Percentiles rank a stretch among this genome's conserved stretches.
Evolutionary conservation across 208 protist species (phyloP).

Genomic region (Trypanosoma caninum): DNA sequence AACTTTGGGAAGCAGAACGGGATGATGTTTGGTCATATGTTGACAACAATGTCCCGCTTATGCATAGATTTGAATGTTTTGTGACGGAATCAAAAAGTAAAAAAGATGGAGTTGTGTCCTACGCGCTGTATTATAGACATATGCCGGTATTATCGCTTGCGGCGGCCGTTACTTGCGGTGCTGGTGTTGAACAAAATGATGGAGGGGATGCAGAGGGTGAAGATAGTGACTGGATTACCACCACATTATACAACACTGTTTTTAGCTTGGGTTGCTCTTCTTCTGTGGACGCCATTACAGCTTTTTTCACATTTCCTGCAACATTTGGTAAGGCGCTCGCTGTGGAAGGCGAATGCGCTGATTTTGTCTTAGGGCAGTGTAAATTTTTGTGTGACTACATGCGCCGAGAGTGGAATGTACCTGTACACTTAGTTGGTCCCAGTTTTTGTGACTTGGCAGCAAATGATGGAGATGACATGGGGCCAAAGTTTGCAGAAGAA

Average conservation of each 20-base stretch:
- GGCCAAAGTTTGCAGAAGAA: no score
- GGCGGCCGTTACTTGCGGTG: background rate
- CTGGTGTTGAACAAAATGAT: no score
- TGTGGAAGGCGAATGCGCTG: slow-evolving; percentile 5
- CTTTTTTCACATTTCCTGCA: slow-evolving; percentile 44
- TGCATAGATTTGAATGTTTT: slow-evolving; percentile 47
- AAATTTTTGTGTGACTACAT: slow-evolving; percentile 9
- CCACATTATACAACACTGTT: slow-evolving; percentile 13
- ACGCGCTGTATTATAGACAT: slow-evolving; percentile 57
- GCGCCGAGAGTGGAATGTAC: background rate
- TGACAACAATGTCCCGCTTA: slow-evolving; percentile 32
- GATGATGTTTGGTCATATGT: slow-evolving; percentile 37
- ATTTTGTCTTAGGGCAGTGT: slow-evolving; percentile 1
- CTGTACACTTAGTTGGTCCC: slow-evolving; percentile 7
- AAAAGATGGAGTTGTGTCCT: slow-evolving; percentile 40
- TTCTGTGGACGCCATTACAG: slow-evolving; percentile 18
- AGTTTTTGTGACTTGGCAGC: slow-evolving; percentile 14
- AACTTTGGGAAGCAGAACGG: slow-evolving; percentile 47
- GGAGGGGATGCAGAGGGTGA: background rate
- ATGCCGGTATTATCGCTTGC: slow-evolving; percentile 62
- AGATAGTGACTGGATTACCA: slow-evolving; percentile 18
- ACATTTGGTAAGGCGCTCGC: slow-evolving; percentile 12
- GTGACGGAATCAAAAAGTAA: slow-evolving; percentile 33
- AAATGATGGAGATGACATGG: no score
- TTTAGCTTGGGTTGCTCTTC: background rate